Evolutionary conservation across 192 early-diverging fungal genomes (phyloP).

Genomic region (Gigaspora rosea): DNA sequence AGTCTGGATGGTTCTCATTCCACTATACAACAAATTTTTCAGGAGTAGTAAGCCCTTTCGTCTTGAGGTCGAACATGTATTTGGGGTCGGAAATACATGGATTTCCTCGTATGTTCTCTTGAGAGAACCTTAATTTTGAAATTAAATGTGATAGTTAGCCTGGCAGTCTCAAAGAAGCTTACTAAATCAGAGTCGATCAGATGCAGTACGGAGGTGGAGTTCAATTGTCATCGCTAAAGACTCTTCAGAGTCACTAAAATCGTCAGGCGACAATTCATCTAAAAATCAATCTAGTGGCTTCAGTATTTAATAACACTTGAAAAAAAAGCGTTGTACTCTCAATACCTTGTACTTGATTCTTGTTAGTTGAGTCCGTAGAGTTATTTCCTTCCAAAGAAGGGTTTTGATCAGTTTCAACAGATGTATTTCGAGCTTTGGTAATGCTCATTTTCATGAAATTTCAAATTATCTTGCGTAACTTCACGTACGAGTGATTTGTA

Average conservation of each 20-base stretch:
- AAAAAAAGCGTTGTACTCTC: neutral
- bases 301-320: constrained; percentile 30
- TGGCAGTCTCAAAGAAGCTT: neutral
- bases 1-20: constrained; percentile 22
- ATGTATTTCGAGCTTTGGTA: neutral
- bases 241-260: constrained; percentile 29
- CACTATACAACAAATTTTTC: constrained; percentile 27
- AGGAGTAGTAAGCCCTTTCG: constrained; percentile 21
- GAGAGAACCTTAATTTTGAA: constrained; percentile 29
- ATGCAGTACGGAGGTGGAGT: neutral
- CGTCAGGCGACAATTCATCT: constrained; percentile 17
- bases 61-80: constrained; percentile 21
- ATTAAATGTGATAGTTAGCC: constrained; percentile 13
- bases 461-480: too few species aligned
- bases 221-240: constrained; percentile 9
- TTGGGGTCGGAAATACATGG: constrained; percentile 15
- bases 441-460: neutral
- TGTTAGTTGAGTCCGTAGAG: constrained; percentile 4
- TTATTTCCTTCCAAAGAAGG: constrained; percentile 2
- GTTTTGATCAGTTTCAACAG: neutral
- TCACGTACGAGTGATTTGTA: too few species aligned
- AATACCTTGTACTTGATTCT: constrained; percentile 11
- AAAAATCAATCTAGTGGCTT: constrained; percentile 16
- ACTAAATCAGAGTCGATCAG: constrained; percentile 16
- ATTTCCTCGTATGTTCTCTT: constrained; percentile 7